Conservation (phyloP, 2,329 filamentous ascomycete species). For the Apiospora hydei region DNA sequence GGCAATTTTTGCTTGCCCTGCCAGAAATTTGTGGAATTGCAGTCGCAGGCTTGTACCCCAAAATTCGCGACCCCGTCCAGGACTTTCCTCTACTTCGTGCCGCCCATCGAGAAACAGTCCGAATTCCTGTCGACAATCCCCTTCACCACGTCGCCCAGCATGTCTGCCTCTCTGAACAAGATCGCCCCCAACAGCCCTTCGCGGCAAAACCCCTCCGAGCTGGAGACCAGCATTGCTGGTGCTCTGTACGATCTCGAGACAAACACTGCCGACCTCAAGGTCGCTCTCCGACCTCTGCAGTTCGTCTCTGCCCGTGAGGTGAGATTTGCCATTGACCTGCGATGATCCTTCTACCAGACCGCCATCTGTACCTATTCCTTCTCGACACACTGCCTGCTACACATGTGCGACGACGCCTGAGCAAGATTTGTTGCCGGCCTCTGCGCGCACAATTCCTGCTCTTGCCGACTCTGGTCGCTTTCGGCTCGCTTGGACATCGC, state of each 20-base stretch:
- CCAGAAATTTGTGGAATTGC: conserved; percentile 14
- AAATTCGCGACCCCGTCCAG: conserved; percentile 17
- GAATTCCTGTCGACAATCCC: conserved; percentile 27
- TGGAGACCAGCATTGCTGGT: conserved; percentile 95
- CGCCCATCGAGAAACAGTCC: conserved; percentile 27
- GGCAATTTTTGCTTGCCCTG: conserved; percentile 19
- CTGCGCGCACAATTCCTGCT: conserved; percentile 10
- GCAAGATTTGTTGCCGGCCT: conserved; percentile 10
- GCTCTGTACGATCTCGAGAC: conserved; percentile 99
- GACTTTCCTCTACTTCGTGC: conserved; percentile 29
- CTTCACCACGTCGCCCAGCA: conserved; percentile 55
- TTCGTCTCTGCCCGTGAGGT: conserved; percentile 99
- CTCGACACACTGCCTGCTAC: conserved; percentile 21
- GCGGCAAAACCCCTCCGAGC: conserved; percentile 94
- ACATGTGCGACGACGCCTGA: conserved; percentile 10
- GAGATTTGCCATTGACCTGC: conserved; percentile 58
- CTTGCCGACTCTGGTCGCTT: conserved; percentile 13
- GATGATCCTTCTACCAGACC: conserved; percentile 28
- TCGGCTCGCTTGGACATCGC: conserved; percentile 22
- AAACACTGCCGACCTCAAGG: conserved; percentile 98
- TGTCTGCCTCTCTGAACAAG: conserved; percentile 88
- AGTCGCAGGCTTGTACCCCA: neutral
- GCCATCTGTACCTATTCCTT: conserved; percentile 40
- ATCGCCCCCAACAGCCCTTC: conserved; percentile 97
- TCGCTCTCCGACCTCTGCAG: conserved; percentile 94